phyloP scores from a whole-genome alignment of 176 grass and related monocot species.

The Bonia amplexicaulis region DNA sequence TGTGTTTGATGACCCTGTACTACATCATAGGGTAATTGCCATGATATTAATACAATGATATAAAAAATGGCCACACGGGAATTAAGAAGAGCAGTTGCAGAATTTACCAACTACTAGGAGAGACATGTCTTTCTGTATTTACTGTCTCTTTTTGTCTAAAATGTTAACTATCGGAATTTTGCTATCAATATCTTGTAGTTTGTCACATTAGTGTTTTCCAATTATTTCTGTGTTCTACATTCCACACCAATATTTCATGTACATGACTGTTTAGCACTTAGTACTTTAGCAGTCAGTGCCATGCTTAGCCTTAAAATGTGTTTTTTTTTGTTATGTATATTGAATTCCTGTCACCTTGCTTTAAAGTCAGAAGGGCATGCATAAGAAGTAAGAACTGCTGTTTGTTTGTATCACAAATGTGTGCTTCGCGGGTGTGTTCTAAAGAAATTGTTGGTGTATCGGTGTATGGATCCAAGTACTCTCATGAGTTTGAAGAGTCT shows the following conservation, averaged over 20 bases:
- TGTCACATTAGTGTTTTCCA: too few relatives aligned
- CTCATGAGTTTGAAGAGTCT: constrained; percentile 72
- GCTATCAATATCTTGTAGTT: too few relatives aligned
- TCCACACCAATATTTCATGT: not conserved
- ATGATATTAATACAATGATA: too few relatives aligned
- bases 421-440: constrained; percentile 73
- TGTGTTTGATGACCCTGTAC: not conserved
- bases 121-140: too few relatives aligned
- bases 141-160: too few relatives aligned
- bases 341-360: not conserved
- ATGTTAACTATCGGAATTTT: too few relatives aligned
- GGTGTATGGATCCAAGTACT: constrained; percentile 66
- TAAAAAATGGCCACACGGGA: too few relatives aligned
- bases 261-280: not conserved
- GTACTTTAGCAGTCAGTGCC: not conserved
- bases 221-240: not conserved
- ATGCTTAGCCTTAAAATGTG: not conserved
- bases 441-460: not conserved
- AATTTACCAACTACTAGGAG: too few relatives aligned
- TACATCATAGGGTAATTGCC: not conserved
- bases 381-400: not conserved
- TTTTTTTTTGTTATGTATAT: not conserved
- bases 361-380: not conserved
- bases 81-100: not conserved
- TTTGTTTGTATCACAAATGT: constrained; percentile 44